A percentile compares a stretch with the other conserved stretches of the same genome.
Conservation (phyloP, 176 grass and related monocot genomes). For the Triticum monococcum region DNA sequence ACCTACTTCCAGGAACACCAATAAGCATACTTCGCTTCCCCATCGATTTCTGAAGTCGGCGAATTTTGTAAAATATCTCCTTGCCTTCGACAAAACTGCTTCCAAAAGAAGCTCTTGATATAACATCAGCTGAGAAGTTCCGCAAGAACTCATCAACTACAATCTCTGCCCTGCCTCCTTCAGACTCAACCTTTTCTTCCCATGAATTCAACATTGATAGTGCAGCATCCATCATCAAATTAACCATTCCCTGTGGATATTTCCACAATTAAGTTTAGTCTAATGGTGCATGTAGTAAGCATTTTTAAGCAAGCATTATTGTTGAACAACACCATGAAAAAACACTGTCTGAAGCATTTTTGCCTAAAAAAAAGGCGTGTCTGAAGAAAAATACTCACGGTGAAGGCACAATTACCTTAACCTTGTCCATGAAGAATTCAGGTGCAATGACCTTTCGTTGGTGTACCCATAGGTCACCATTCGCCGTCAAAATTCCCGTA, state of each 20-base stretch:
- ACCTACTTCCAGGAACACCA: constrained; percentile 60
- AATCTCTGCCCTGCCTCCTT: constrained; percentile 57
- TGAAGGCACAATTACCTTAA: constrained; percentile 61
- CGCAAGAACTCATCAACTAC: constrained; percentile 67
- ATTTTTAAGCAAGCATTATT: neutral
- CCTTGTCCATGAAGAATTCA: constrained; percentile 86
- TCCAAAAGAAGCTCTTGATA: constrained; percentile 76
- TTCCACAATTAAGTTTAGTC: neutral
- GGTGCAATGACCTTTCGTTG: constrained; percentile 72
- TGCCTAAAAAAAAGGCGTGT: neutral
- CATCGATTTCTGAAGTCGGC: constrained; percentile 57
- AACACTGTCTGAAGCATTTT: neutral
- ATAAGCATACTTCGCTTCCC: constrained; percentile 53
- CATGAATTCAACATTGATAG: constrained; percentile 46
- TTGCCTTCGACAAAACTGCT: constrained; percentile 61
- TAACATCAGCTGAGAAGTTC: constrained; percentile 74
- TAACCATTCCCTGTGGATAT: constrained; percentile 59
- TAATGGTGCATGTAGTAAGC: neutral
- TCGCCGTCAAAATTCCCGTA: constrained; percentile 59
- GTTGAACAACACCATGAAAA: neutral
- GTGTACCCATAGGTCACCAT: constrained; percentile 67
- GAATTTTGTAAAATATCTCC: constrained; percentile 69
- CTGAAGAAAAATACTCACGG: neutral
- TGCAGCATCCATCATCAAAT: constrained; percentile 54
- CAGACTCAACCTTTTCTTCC: constrained; percentile 40